A percentile compares a stretch with the other conserved stretches of the same genome.
Conservation (phyloP, 2,329 filamentous ascomycete genomes). For the Botryotinia narcissicola region DNA sequence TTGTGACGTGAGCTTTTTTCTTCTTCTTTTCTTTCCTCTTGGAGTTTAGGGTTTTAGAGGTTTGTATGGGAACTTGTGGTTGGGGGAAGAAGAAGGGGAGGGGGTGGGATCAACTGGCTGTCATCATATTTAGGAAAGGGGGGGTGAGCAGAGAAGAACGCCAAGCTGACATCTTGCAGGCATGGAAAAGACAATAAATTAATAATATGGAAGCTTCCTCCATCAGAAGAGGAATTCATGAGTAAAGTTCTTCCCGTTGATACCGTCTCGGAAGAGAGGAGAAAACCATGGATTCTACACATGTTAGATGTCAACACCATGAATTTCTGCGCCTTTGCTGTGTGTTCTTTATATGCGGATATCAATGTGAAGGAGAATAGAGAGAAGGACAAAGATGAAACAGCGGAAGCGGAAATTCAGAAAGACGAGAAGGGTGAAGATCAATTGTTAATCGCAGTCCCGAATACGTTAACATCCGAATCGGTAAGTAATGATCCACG, state of each 20-base stretch:
- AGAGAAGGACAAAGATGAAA: background rate
- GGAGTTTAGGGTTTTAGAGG: background rate
- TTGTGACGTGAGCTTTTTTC: slow-evolving; percentile 71
- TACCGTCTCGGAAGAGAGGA: slow-evolving; percentile 46
- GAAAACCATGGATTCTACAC: slow-evolving; percentile 81
- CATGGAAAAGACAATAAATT: slow-evolving; percentile 89
- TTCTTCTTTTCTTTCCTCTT: background rate
- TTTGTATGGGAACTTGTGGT: background rate
- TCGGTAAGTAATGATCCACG: slow-evolving; percentile 49
- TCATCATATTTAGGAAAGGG: background rate
- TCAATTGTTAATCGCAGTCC: slow-evolving; percentile 72
- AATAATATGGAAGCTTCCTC: slow-evolving; percentile 74
- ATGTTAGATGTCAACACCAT: slow-evolving; percentile 84
- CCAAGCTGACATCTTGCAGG: slow-evolving; percentile 47
- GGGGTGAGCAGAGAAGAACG: background rate
- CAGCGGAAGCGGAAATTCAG: background rate
- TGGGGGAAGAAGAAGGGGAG: background rate
- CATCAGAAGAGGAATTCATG: slow-evolving; percentile 59
- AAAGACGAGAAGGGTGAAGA: background rate
- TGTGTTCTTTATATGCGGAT: background rate
- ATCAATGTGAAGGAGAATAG: too few species aligned
- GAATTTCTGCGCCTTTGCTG: slow-evolving; percentile 87
- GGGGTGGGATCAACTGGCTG: too few species aligned
- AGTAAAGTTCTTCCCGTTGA: slow-evolving; percentile 73
- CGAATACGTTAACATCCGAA: slow-evolving; percentile 72